Percentiles rank a stretch among this genome's conserved stretches.
phyloP scores from a whole-genome alignment of 2,329 filamentous ascomycete species.

The Colletotrichum salicis region DNA sequence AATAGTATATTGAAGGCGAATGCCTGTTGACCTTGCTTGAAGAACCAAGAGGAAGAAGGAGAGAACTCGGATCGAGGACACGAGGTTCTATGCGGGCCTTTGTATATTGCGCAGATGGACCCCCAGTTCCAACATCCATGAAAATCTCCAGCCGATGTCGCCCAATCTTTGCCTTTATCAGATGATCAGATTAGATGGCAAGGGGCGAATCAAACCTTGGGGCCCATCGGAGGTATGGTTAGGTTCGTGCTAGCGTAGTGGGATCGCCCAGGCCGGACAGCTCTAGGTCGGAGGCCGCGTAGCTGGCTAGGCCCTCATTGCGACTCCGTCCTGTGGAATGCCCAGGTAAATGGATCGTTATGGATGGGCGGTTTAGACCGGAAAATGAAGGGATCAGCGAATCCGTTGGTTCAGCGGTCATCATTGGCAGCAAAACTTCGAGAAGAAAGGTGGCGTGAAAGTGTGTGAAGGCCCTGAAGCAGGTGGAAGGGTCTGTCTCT shows the following conservation, averaged over 20 bases:
- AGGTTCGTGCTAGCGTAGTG: conserved; percentile 32
- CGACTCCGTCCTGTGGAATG: conserved; percentile 1
- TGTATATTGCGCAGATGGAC: conserved; percentile 20
- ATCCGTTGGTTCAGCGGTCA: conserved; percentile 4
- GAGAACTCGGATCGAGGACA: neutral
- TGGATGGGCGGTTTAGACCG: conserved; percentile 4
- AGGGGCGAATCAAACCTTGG: conserved; percentile 16
- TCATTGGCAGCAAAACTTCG: neutral
- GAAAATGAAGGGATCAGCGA: conserved; percentile 21
- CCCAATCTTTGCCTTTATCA: conserved; percentile 31
- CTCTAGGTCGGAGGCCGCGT: conserved; percentile 28
- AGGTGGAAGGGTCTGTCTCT: neutral
- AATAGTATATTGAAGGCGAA: conserved; percentile 21
- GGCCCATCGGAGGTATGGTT: conserved; percentile 24
- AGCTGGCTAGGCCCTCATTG: conserved; percentile 19
- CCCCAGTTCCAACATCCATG: neutral
- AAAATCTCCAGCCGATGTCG: conserved; percentile 25
- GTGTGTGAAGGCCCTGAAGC: conserved; percentile 10
- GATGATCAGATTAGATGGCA: conserved; percentile 35
- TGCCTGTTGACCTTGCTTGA: conserved; percentile 30
- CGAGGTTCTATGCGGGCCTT: conserved; percentile 11
- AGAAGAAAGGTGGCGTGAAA: conserved; percentile 22
- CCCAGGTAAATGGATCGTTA: conserved; percentile 6
- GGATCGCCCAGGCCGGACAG: conserved; percentile 26
- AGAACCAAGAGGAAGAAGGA: conserved; percentile 12